Evolutionary conservation across 805 yeast species (phyloP).

Genomic region (Ogataea ganodermae): DNA sequence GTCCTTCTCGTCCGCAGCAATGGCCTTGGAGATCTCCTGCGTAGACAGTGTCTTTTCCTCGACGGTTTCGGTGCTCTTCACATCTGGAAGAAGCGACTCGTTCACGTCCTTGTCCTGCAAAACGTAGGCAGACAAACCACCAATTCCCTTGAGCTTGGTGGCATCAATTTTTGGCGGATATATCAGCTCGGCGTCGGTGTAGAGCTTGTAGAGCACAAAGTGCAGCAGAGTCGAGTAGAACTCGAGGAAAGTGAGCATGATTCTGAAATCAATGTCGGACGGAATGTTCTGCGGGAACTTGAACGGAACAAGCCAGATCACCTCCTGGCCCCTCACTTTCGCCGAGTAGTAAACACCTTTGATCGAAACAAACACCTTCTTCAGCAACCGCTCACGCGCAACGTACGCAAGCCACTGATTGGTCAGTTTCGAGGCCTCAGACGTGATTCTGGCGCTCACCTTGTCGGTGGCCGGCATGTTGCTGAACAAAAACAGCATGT

Average conservation of each 20-base stretch:
- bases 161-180: constrained; percentile 88
- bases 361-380: constrained; percentile 92
- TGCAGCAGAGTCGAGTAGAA: constrained; percentile 91
- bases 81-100: constrained; percentile 41
- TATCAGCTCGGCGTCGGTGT: constrained; percentile 79
- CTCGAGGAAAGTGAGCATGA: constrained; percentile 95
- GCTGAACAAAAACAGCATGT: constrained; percentile 91
- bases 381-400: constrained; percentile 77
- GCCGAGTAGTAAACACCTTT: constrained; percentile 98
- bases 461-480: constrained; percentile 92
- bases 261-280: constrained; percentile 89
- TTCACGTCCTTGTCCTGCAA: constrained; percentile 53
- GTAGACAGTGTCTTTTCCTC: constrained; percentile 42
- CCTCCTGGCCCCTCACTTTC: constrained; percentile 82
- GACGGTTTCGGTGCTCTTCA: constrained; percentile 25
- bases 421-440: constrained; percentile 82
- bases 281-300: constrained; percentile 97
- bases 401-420: constrained; percentile 96
- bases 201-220: constrained; percentile 82
- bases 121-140: constrained; percentile 84
- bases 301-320: constrained; percentile 96
- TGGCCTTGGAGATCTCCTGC: constrained; percentile 49
- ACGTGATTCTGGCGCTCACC: constrained; percentile 77
- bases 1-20: constrained; percentile 52
- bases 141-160: constrained; percentile 76